These are phyloP conservation scores for Thalassiosira hispida DNA, from an alignment of 352 stramenopile species.

Conservation along the genomic window DNA sequence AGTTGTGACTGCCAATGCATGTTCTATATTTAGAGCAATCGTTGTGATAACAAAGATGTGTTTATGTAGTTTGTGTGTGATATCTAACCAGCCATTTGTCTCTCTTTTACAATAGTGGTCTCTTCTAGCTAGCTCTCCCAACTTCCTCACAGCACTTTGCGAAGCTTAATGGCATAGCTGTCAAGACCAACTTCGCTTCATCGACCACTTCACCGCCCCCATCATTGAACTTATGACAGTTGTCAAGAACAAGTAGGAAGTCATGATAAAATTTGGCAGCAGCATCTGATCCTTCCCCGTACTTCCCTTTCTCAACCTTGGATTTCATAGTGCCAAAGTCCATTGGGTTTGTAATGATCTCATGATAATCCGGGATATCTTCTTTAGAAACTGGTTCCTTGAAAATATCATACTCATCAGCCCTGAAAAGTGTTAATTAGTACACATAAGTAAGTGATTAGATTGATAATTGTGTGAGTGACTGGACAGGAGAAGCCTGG, in stretches of 20 bases:
- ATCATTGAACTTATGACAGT: slow-evolving; percentile 82
- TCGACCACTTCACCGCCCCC: slow-evolving; percentile 76
- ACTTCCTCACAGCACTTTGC: slow-evolving; percentile 26
- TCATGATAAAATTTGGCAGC: slow-evolving; percentile 76
- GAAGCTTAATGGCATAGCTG: slow-evolving; percentile 18
- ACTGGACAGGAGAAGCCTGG: no score
- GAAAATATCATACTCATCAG: slow-evolving; percentile 89
- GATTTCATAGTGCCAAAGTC: slow-evolving; percentile 93
- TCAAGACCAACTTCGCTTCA: slow-evolving; percentile 71
- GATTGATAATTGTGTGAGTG: neutral
- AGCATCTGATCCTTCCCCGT: slow-evolving; percentile 68
- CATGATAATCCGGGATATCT: slow-evolving; percentile 91
- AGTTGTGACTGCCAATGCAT: no score
- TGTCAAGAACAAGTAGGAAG: slow-evolving; percentile 83
- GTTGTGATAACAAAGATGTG: no score
- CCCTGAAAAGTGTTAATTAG: slow-evolving; percentile 24
- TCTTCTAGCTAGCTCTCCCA: neutral
- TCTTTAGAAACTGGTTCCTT: slow-evolving; percentile 89
- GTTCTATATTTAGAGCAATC: no score
- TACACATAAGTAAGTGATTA: neutral
- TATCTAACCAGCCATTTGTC: no score
- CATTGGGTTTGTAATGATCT: slow-evolving; percentile 90
- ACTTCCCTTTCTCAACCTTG: slow-evolving; percentile 82
- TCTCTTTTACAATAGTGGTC: no score
- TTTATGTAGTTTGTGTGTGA: no score